Conservation (phyloP, 139 green algal genomes). For the Chlamydomonas incerta region DNA sequence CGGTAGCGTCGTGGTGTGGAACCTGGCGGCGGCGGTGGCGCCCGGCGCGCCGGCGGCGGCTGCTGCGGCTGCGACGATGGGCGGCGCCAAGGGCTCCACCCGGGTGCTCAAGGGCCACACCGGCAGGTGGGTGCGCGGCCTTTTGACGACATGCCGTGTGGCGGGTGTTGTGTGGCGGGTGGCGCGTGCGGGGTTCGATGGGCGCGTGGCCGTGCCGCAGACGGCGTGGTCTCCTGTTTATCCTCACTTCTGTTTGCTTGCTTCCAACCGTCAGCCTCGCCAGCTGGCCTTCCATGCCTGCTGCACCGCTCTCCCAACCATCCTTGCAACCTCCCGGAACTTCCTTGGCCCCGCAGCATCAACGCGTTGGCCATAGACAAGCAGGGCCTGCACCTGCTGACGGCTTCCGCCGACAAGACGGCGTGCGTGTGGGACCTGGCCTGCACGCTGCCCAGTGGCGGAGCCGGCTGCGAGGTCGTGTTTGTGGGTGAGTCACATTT, state of each 20-base stretch:
- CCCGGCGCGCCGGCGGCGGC: no score
- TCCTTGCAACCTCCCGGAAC: no score
- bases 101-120: neutral
- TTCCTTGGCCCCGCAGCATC: neutral
- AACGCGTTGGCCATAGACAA: neutral
- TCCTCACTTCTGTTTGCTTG: neutral
- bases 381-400: slow-evolving; percentile 26
- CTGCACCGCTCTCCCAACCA: no score
- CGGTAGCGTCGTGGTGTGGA: slow-evolving; percentile 65
- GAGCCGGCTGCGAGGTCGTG: no score
- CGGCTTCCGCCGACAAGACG: slow-evolving; percentile 33
- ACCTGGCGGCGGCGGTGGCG: slow-evolving; percentile 49
- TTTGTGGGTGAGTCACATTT: no score
- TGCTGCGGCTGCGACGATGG: no score
- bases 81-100: no score
- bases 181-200: no score
- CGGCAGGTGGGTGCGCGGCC: neutral
- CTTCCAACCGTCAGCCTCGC: no score
- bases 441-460: neutral
- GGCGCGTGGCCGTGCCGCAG: neutral
- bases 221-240: neutral
- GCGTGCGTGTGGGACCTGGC: slow-evolving; percentile 83
- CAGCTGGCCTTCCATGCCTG: neutral
- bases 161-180: neutral
- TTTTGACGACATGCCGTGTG: neutral